A percentile compares a stretch with the other conserved stretches of the same genome.
phyloP scores from a whole-genome alignment of 345 rosid species.

The Rhodamnia argentea region DNA sequence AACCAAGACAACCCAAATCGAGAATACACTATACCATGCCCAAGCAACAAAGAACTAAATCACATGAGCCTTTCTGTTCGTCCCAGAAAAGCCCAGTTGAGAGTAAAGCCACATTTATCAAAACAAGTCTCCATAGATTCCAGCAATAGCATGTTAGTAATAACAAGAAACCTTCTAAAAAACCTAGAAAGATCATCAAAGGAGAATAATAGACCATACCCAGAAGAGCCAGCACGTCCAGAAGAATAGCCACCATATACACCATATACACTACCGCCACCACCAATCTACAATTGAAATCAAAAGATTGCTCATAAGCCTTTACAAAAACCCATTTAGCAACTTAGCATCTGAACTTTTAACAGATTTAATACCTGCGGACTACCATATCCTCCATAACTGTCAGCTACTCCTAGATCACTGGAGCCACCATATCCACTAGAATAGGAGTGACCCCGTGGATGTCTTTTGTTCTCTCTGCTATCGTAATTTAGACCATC shows the following conservation, averaged over 20 bases:
- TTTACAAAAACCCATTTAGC: not conserved
- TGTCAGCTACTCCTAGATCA: slow-evolving; percentile 44
- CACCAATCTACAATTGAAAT: slow-evolving; percentile 45
- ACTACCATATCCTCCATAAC: slow-evolving; percentile 67
- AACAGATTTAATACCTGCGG: slow-evolving; percentile 37
- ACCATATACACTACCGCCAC: slow-evolving; percentile 70
- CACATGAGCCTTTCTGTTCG: not conserved
- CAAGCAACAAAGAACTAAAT: not conserved
- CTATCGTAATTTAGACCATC: slow-evolving; percentile 43
- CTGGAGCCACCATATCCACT: slow-evolving; percentile 58
- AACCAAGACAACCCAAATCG: not conserved
- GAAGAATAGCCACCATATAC: slow-evolving; percentile 81
- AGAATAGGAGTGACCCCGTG: slow-evolving; percentile 64
- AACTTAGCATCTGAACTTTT: not conserved
- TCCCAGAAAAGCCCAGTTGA: not conserved
- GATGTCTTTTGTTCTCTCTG: slow-evolving; percentile 74
- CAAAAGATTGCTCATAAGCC: not conserved
- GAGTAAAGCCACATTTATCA: not conserved
- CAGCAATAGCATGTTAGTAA: not conserved
- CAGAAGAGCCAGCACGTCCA: slow-evolving; percentile 62
- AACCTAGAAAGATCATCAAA: not conserved
- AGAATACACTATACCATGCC: not conserved
- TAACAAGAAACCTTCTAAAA: not conserved
- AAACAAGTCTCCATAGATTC: not conserved
- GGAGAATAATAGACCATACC: slow-evolving; percentile 42